Percentiles rank a stretch among this genome's conserved stretches.
Evolutionary conservation across 2,329 filamentous ascomycete species (phyloP).

Genomic region (Phoma sp.): DNA sequence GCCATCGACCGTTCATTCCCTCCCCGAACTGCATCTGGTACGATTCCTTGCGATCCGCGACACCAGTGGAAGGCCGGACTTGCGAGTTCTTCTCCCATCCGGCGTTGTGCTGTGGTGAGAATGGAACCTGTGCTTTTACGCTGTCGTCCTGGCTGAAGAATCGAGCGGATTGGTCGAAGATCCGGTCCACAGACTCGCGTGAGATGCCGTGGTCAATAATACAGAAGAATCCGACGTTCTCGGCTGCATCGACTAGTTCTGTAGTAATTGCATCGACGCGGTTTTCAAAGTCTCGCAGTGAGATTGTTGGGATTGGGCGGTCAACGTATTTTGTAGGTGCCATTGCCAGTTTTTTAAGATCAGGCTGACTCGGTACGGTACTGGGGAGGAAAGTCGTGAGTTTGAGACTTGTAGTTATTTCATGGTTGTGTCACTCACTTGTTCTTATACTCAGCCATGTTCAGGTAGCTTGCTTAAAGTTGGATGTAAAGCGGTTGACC

Average conservation of each 20-base stretch:
- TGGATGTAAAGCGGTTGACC: too few species aligned
- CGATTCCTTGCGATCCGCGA: slow-evolving; percentile 66
- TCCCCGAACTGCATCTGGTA: slow-evolving; percentile 70
- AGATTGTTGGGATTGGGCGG: slow-evolving; percentile 49
- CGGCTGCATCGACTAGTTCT: slow-evolving; percentile 62
- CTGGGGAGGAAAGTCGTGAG: background rate
- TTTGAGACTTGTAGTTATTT: background rate
- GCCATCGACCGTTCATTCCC: slow-evolving; percentile 61
- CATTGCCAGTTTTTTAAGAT: slow-evolving; percentile 20
- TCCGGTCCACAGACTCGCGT: slow-evolving; percentile 57
- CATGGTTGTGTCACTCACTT: background rate
- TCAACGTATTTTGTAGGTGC: slow-evolving; percentile 28
- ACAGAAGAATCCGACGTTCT: slow-evolving; percentile 68
- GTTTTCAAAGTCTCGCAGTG: slow-evolving; percentile 60
- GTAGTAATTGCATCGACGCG: slow-evolving; percentile 63
- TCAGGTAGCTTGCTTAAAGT: background rate
- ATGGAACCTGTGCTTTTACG: slow-evolving; percentile 63
- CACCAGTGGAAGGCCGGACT: slow-evolving; percentile 66
- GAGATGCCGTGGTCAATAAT: slow-evolving; percentile 64
- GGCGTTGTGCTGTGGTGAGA: slow-evolving; percentile 60
- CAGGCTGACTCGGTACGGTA: background rate
- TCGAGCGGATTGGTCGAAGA: slow-evolving; percentile 59
- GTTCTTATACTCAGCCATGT: slow-evolving; percentile 1
- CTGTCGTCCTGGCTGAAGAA: slow-evolving; percentile 64
- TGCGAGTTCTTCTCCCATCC: slow-evolving; percentile 69